phyloP scores from a whole-genome alignment of 2,329 filamentous ascomycete genomes.

The Phoma sp. region DNA sequence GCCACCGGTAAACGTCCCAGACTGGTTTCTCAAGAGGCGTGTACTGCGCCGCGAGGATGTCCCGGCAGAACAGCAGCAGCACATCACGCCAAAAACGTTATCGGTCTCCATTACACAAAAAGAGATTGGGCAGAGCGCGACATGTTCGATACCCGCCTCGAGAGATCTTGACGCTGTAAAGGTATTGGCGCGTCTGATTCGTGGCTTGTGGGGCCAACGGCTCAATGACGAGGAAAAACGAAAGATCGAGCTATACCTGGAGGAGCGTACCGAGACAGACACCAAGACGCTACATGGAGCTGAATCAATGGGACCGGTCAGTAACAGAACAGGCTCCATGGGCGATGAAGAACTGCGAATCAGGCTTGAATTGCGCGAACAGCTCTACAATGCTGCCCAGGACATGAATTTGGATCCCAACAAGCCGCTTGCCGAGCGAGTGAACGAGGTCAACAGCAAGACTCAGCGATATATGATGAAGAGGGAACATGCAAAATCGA shows the following conservation, averaged over 20 bases:
- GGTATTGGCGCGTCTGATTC: slow-evolving; percentile 33
- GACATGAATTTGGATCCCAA: slow-evolving; percentile 20
- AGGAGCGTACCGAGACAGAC: slow-evolving; percentile 17
- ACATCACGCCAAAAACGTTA: slow-evolving; percentile 23
- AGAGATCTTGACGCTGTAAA: slow-evolving; percentile 26
- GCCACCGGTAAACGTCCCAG: slow-evolving; percentile 58
- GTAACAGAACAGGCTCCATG: slow-evolving; percentile 14
- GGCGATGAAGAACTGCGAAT: slow-evolving; percentile 12
- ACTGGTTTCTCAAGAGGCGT: slow-evolving; percentile 62
- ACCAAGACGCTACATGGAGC: neutral
- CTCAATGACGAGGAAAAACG: slow-evolving; percentile 31
- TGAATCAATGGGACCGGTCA: slow-evolving; percentile 8
- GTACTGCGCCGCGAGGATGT: slow-evolving; percentile 52
- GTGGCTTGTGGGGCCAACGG: slow-evolving; percentile 31
- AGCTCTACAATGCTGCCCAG: slow-evolving; percentile 12
- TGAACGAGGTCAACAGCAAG: slow-evolving; percentile 21
- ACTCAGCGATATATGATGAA: slow-evolving; percentile 23
- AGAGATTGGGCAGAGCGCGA: slow-evolving; percentile 33
- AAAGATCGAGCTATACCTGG: slow-evolving; percentile 29
- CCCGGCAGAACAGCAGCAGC: slow-evolving; percentile 11
- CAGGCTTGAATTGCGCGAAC: slow-evolving; percentile 11
- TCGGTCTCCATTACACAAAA: slow-evolving; percentile 32
- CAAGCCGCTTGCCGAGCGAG: slow-evolving; percentile 20
- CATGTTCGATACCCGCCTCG: slow-evolving; percentile 29
- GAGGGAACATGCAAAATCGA: slow-evolving; percentile 22